These are phyloP conservation scores for Cutaneotrichosporon cavernicola DNA, from an alignment of 1,284 basidiomycete genomes.

Conservation along the genomic window DNA sequence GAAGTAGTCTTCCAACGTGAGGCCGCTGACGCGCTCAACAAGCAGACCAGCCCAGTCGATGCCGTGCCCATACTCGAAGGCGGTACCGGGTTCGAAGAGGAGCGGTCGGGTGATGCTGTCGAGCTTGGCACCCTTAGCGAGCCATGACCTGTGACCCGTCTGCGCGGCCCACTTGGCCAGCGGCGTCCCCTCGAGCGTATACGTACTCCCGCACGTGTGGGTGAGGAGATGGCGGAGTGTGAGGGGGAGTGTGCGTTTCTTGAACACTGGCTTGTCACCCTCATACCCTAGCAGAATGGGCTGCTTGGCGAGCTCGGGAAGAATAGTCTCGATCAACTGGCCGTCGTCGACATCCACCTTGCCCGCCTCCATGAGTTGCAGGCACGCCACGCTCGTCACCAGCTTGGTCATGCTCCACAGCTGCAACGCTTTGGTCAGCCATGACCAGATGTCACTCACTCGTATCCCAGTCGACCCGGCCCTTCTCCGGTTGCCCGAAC, in stretches of 20 bases:
- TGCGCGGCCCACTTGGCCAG: slow-evolving; percentile 6
- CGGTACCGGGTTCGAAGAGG: slow-evolving; percentile 41
- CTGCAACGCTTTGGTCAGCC: slow-evolving; percentile 26
- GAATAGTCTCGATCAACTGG: slow-evolving; percentile 25
- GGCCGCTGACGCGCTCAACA: slow-evolving; percentile 37
- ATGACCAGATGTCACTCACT: slow-evolving; percentile 26
- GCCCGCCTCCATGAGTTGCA: slow-evolving; percentile 45
- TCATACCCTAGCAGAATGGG: slow-evolving; percentile 23
- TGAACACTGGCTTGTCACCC: slow-evolving; percentile 30
- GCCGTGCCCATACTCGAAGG: slow-evolving; percentile 36
- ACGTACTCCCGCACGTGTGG: slow-evolving; percentile 31
- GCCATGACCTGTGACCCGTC: slow-evolving; percentile 1
- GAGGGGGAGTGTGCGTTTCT: slow-evolving; percentile 30
- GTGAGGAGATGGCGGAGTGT: slow-evolving; percentile 43
- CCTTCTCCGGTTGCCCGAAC: slow-evolving; percentile 31
- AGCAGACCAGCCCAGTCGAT: slow-evolving; percentile 47
- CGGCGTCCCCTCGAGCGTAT: slow-evolving; percentile 8
- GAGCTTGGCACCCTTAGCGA: slow-evolving; percentile 12
- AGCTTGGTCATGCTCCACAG: slow-evolving; percentile 44
- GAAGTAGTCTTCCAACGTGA: slow-evolving; percentile 41
- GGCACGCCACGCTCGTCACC: slow-evolving; percentile 42
- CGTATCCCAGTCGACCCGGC: slow-evolving; percentile 36
- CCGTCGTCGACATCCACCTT: slow-evolving; percentile 37
- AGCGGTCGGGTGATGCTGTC: slow-evolving; percentile 25
- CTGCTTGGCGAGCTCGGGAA: slow-evolving; percentile 37